Conservation (phyloP, 768 basidiomycete species). For the Collybia sp. region DNA sequence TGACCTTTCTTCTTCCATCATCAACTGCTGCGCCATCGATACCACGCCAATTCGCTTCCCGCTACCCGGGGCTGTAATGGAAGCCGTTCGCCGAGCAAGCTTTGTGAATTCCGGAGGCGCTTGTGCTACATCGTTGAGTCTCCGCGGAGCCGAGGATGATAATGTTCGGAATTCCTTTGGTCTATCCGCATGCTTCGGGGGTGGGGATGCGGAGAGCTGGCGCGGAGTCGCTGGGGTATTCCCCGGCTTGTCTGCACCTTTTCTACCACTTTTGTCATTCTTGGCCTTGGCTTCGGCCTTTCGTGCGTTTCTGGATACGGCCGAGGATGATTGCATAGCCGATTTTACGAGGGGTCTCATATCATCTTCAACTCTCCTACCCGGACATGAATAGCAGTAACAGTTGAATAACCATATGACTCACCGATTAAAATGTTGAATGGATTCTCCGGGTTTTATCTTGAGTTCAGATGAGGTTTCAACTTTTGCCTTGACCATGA, state of each 20-base stretch:
- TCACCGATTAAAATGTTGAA: conserved; percentile 74
- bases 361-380: conserved; percentile 68
- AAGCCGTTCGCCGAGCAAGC: conserved; percentile 33
- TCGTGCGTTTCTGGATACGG: conserved; percentile 38
- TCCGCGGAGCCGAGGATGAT: conserved; percentile 53
- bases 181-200: conserved; percentile 19
- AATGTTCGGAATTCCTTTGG: conserved; percentile 45
- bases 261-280: conserved; percentile 14
- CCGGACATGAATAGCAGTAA: neutral
- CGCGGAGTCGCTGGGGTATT: conserved; percentile 5
- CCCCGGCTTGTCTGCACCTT: conserved; percentile 9
- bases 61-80: conserved; percentile 10
- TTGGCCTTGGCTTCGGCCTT: conserved; percentile 34
- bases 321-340: conserved; percentile 55
- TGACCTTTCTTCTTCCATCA: conserved; percentile 76
- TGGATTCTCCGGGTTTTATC: conserved; percentile 66
- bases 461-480: conserved; percentile 21
- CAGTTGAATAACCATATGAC: conserved; percentile 11
- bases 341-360: conserved; percentile 61
- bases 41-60: conserved; percentile 43
- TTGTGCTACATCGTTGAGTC: conserved; percentile 37
- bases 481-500: conserved; percentile 10
- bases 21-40: conserved; percentile 69
- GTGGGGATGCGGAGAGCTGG: conserved; percentile 2
- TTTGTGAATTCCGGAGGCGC: conserved; percentile 63